Conservation (phyloP, 2,329 filamentous ascomycete species). For the Penicillium sumatraense region DNA sequence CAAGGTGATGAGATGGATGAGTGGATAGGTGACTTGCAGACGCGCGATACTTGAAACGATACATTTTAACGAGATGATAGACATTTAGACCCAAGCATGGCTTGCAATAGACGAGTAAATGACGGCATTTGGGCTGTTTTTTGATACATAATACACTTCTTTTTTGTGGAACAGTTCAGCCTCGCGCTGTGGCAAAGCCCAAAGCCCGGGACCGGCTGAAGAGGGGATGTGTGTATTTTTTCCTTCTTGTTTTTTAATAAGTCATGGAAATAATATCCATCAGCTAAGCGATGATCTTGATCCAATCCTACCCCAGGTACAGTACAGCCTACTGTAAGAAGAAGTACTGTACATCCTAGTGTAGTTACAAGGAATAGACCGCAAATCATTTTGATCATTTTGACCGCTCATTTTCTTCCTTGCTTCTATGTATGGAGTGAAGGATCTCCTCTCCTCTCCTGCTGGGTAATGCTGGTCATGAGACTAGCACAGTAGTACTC, state of each 20-base stretch:
- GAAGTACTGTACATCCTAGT: background rate
- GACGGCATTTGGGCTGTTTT: background rate
- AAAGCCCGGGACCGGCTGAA: background rate
- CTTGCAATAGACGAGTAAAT: slow-evolving; percentile 1
- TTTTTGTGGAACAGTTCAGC: background rate
- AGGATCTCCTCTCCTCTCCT: background rate
- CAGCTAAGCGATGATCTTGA: background rate
- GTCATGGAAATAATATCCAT: background rate
- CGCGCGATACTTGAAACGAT: slow-evolving; percentile 2
- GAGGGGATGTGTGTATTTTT: background rate
- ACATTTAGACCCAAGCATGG: slow-evolving; percentile 1
- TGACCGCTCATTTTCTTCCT: background rate
- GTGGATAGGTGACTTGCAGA: slow-evolving; percentile 2
- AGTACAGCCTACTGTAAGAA: no score
- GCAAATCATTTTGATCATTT: background rate
- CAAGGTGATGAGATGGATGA: background rate
- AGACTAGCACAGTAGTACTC: background rate
- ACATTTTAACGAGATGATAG: background rate
- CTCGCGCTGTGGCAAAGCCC: background rate
- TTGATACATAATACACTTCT: background rate
- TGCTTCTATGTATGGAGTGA: background rate
- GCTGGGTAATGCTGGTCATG: background rate
- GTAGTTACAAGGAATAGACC: background rate
- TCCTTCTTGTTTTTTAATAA: background rate
- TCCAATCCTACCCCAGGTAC: background rate